Base-by-base conservation (phyloP, 2,329 filamentous ascomycete genomes). In the Myrmaecium sp. region DNA sequence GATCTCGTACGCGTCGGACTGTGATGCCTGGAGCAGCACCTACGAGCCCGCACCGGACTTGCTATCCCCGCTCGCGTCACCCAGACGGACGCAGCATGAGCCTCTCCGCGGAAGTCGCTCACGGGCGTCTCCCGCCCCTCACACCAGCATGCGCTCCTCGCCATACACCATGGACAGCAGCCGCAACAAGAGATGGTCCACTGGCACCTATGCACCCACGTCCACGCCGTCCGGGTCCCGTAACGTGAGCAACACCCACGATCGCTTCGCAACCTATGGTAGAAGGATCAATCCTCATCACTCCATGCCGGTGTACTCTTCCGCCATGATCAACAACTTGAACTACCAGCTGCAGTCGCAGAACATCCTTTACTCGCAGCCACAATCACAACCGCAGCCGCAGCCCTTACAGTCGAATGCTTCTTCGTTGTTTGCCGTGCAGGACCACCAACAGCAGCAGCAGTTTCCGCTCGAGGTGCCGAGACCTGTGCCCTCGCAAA, bases 111-210 rank as follows among this genome's bases (percentile, higher is more conserved):
- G 47, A 35, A 79, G 74, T 49, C 68, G 75, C 27, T 72, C 74
- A 13, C 66, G 74, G 21, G 73, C 74, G 8, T 80, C 76, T 23
- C 74, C 75, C 19, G 78, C 75, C 17, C 74, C 77, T 13, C 65
- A 75, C 23, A 71, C 69, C 17, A 70, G 63, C 29, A 61, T 74
- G 43, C 67, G 76, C 33, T 68, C 74, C 21, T 73, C 70, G 11
- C 77, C 77, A 1, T 82, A 82, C 52, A 73, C 58, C 26, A 61
- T 80, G 26, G 75, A 81, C 23, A 65, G 62, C 27, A 61, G 60
- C 23, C 66, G 74, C 34, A 70, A 63, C 44, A 81, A 82, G 58
- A 63, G 77, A 37, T 83, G 77, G 76, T 82, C 77, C 12, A 82
- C 77, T 3, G 76, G 75, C 9, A 47, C 49, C 26, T n/a, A n/a